Evolutionary conservation across 352 stramenopile genomes (phyloP), one percentile per base, ranked within the genome.

Genomic region (Blastocystis sp.): DNA sequence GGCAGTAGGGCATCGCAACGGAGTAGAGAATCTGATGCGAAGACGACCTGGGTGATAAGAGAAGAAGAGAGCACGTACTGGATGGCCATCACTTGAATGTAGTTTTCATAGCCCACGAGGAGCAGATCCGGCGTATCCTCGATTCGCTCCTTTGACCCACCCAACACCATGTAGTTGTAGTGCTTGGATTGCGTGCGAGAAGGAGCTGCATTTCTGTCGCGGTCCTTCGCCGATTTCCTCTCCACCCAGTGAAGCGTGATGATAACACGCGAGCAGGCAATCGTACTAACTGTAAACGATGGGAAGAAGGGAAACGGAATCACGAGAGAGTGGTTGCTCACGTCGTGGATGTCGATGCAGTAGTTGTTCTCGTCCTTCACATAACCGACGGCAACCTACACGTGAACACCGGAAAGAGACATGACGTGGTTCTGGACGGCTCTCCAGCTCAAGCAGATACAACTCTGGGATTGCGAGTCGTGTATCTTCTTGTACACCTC

Each of bases 301-400:
- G 14, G 19, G 11, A 40, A 2, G 38, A 40, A 10, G 7, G 7
- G 0, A 2, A 41, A 79, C 69, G 69, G 69, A 61, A 79, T 64
- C 38, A 79, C 69, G 1, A 79, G 34, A 34, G 69, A 60, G 43
- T 53, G 69, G 19, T 45, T 79, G 17, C 41, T 38, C 17, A 79
- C 53, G 38, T 79, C 69, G 43, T 53, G 45, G 52, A 79, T 79
- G 43, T 79, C 69, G 23, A 79, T 79, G 43, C 69, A 79, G 23
- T 79, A 79, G 11, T 40, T 79, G 14, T 79, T 79, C 53, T 79
- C 69, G 23, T 79, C 69, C 2, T 45, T 40, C 52, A 79, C 9
- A 34, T 60, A 62, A 21, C 69, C 69, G 21, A 79, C 62, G 3
- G 69, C 69, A 40, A 79, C 21, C 69, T 79, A 79, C 23, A 17